Conservation (phyloP, 345 rosid genomes). For the Eucalyptus cladocalyx region DNA sequence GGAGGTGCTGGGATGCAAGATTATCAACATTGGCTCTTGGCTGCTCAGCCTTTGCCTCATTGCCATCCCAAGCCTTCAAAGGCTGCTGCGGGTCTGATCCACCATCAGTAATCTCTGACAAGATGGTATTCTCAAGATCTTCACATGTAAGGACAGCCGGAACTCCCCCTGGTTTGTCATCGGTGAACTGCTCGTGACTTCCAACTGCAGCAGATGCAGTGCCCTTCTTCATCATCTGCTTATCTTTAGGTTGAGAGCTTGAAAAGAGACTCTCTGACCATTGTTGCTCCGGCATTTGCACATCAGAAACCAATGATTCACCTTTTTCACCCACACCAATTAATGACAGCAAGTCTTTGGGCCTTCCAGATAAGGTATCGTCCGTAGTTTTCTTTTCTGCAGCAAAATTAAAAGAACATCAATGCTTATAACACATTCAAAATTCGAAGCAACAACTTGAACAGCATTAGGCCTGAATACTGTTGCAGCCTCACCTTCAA, state of each 20-base stretch:
- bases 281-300: conserved; percentile 6
- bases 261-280: conserved; percentile 19
- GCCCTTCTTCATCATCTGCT: conserved; percentile 8
- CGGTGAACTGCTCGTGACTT: conserved; percentile 8
- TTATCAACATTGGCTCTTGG: conserved; percentile 32
- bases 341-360: conserved; percentile 61
- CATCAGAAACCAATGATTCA: conserved; percentile 31
- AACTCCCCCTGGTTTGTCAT: conserved; percentile 18
- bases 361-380: conserved; percentile 21
- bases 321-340: conserved; percentile 61
- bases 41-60: conserved; percentile 22
- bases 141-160: conserved; percentile 89
- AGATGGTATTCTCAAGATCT: conserved; percentile 92
- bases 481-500: conserved; percentile 46
- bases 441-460: not conserved
- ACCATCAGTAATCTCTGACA: conserved; percentile 49
- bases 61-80: conserved; percentile 13
- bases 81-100: conserved; percentile 23
- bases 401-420: not conserved
- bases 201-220: conserved; percentile 1
- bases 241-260: conserved; percentile 14
- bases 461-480: not conserved
- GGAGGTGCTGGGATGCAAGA: conserved; percentile 82
- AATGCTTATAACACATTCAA: not conserved
- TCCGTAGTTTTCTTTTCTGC: conserved; percentile 67